Evolutionary conservation across 257 asterid genomes (phyloP), one percentile per base, ranked within the genome.

Genomic region (Solanum ahanhuiri): DNA sequence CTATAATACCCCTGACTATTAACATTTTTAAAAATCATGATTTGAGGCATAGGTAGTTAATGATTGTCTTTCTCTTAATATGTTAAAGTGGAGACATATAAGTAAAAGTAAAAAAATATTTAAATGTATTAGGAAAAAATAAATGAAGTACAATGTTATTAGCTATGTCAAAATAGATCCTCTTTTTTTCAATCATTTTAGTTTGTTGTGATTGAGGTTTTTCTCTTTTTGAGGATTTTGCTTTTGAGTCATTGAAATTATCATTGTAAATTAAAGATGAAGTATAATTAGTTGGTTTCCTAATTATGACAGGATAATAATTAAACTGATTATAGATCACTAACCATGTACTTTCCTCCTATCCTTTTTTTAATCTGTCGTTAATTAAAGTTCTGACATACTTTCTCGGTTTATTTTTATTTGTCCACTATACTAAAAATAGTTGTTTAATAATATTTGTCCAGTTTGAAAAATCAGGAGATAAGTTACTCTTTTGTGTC

Each of bases 361-460:
- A 6, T 6, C 37, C 5, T 12, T 67, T 67, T 28, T 28, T 12
- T 14, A 14, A 15, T 31, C 43, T 15, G 6, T 7, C 7, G 3
- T 69, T 48, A 48, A 48, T 69, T 70, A 71, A 71, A 1, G 12
- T 8, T 71, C 22, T 51, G n/a, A 51, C 9, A 3, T 17, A 51
- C 9, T 51, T 17, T 17, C 3, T 51, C 3, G 0, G 0, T 51
- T 48, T 17, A 51, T 51, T 17, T 51, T 51, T 51, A 17, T 51
- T 17, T 51, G 9, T 17, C 0, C 0, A 6, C 3, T 2, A 51
- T 51, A 17, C 0, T 17, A 51, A 51, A 51, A 51, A 51, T 51
- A 17, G 0, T 51, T 51, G 1, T 15, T 48, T 2, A 51, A 6
- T 1, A 0, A 5, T 51, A 17, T 17, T 51, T 51, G 0, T 51